Evolutionary conservation across 192 early-diverging fungal species (phyloP).

Genomic region (Thoreauomyces humboldtii): DNA sequence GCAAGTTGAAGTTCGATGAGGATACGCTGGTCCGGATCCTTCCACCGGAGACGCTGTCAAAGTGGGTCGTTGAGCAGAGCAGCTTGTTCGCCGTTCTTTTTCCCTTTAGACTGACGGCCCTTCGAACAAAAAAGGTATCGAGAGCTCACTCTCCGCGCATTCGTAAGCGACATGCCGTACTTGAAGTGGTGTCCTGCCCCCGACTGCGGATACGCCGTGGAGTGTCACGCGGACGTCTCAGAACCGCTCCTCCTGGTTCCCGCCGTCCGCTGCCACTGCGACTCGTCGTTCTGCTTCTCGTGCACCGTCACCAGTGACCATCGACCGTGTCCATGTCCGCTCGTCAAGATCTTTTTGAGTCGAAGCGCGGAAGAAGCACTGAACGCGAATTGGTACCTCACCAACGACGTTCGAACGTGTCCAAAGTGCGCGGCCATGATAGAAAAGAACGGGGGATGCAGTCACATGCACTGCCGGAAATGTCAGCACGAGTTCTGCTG

Average conservation of each 20-base stretch:
- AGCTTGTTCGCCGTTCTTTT: neutral
- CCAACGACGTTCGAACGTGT: constrained; percentile 86
- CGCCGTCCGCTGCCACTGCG: constrained; percentile 80
- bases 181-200: constrained; percentile 94
- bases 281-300: constrained; percentile 86
- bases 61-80: constrained; percentile 48
- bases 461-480: constrained; percentile 99
- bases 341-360: constrained; percentile 85
- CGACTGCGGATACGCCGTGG: constrained; percentile 90
- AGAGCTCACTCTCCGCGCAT: constrained; percentile 77
- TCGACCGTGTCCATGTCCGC: constrained; percentile 78
- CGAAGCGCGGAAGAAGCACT: constrained; percentile 98
- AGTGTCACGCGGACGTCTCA: constrained; percentile 76
- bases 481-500: constrained; percentile 99
- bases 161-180: constrained; percentile 83
- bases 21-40: constrained; percentile 74
- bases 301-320: constrained; percentile 85
- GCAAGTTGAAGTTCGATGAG: constrained; percentile 81
- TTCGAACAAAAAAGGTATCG: constrained; percentile 64
- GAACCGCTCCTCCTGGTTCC: constrained; percentile 75
- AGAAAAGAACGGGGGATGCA: constrained; percentile 99
- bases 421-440: constrained; percentile 91
- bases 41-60: constrained; percentile 46
- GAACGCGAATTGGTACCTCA: constrained; percentile 96
- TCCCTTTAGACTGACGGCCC: too few relatives aligned